Evolutionary conservation across 1,284 basidiomycete genomes (phyloP).

Genomic region (Naganishia sp.): DNA sequence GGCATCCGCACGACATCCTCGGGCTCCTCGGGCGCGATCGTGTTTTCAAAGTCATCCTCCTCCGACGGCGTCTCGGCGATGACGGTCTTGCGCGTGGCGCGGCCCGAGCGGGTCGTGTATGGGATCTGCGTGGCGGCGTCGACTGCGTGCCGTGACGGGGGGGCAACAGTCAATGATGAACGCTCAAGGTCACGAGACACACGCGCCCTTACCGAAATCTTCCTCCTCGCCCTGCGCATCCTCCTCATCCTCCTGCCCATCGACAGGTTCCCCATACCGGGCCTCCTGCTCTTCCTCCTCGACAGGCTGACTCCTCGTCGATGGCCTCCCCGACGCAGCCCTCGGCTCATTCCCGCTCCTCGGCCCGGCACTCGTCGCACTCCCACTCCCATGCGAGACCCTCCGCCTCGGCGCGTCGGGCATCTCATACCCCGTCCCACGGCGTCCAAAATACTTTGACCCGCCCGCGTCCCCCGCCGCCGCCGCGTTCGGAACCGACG

Average conservation of each 20-base stretch:
- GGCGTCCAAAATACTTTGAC: conserved; percentile 24
- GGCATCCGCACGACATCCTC: not conserved
- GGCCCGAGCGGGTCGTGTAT: conserved; percentile 39
- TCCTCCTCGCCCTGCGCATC: conserved; percentile 34
- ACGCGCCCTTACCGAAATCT: conserved; percentile 30
- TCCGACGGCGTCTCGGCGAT: conserved; percentile 52
- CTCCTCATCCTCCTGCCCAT: conserved; percentile 21
- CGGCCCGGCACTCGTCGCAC: not conserved
- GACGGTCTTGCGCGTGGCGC: conserved; percentile 8
- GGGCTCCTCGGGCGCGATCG: conserved; percentile 36
- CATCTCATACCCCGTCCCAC: not conserved
- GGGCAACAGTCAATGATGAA: not conserved
- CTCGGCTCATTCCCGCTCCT: conserved; percentile 1
- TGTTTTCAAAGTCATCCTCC: conserved; percentile 43
- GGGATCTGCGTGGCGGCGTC: conserved; percentile 48
- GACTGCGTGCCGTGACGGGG: too few species aligned
- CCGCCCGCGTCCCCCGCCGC: not conserved
- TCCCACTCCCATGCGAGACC: conserved; percentile 8
- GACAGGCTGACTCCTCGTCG: not conserved
- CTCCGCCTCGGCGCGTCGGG: not conserved
- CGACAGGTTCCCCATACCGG: not conserved
- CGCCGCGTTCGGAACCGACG: not conserved
- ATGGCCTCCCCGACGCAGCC: not conserved
- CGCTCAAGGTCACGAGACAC: conserved; percentile 28
- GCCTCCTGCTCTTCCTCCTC: not conserved